These are phyloP conservation scores for Sporothrix curviconia DNA, from an alignment of 2,329 filamentous ascomycete species.

Conservation along the genomic window DNA sequence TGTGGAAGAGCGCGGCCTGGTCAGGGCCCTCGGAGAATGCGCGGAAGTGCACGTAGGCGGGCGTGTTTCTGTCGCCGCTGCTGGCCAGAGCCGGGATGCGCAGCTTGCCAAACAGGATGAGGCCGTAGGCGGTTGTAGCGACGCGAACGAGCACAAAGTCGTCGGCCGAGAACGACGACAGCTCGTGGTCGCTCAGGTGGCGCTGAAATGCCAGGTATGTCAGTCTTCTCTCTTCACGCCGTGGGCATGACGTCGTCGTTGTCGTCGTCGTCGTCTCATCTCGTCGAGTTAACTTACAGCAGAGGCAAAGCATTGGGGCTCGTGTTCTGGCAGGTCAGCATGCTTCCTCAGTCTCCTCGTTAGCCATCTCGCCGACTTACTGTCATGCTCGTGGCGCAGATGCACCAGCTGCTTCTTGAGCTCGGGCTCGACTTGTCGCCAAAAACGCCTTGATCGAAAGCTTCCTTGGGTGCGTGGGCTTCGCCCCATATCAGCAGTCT, in stretches of 20 bases:
- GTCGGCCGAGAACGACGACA: conserved; percentile 31
- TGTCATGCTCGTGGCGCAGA: conserved; percentile 38
- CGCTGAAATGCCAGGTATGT: conserved; percentile 9
- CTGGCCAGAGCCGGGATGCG: conserved; percentile 37
- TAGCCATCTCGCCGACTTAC: too few species aligned
- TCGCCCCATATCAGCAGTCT: conserved; percentile 46
- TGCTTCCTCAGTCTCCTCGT: too few species aligned
- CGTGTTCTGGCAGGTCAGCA: too few species aligned
- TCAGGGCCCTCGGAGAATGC: conserved; percentile 39
- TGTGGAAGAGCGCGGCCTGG: conserved; percentile 36
- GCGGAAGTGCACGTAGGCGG: conserved; percentile 42
- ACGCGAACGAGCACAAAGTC: conserved; percentile 41
- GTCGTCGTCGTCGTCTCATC: too few species aligned
- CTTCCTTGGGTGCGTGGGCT: conserved; percentile 43
- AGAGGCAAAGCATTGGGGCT: conserved; percentile 46
- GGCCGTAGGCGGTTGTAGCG: conserved; percentile 40
- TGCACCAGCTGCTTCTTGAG: conserved; percentile 46
- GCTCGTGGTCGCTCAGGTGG: conserved; percentile 33
- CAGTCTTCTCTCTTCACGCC: too few species aligned
- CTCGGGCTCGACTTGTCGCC: conserved; percentile 41
- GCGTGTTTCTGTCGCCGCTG: conserved; percentile 19
- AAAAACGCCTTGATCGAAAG: conserved; percentile 46
- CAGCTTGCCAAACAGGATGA: conserved; percentile 44
- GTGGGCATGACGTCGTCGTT: too few species aligned
- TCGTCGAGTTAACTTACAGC: conserved; percentile 32